Evolutionary conservation across 73 alveolate species (phyloP), one percentile per base, ranked within the genome.

Genomic region (Diophrys appendiculata): DNA sequence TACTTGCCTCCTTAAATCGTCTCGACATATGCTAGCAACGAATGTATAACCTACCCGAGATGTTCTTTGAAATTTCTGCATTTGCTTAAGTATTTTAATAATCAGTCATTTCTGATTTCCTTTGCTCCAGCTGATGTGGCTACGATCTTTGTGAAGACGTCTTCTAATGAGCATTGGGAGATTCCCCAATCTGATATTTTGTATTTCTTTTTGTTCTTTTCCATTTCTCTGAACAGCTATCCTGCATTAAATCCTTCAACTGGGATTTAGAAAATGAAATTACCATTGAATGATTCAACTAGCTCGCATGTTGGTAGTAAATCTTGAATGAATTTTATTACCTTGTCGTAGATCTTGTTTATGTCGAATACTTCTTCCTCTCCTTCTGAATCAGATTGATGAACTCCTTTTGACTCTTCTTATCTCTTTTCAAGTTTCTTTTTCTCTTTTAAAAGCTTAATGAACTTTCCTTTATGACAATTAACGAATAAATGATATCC

Each of bases 401-500:
- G 60, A 43, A 43, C 18, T 5, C 18, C 60, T 43, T 43, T 43
- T 5, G n/a, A n/a, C 8, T 32, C 68, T 80, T 23, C 72, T 11
- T 13, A 31, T 73, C 25, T 69, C 68, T 82, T 73, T 31, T 52
- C 68, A 29, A 82, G 76, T 52, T 29, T 69, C 69, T 26, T 75
- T 32, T 26, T 5, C 65, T 30, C 30, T 33, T 53, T 43, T 43
- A 43, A 43, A 18, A 43, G 60, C 18, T 43, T 43, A 43, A 43
- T 5, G 60, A 43, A 43, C 60, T 43, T 70, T 70, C 68, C 81
- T 33, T 60, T 81, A 72, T 81, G 89, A 68, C 86, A 82, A 18
- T 75, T 82, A 73, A 82, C 68, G 34, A 74, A 82, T 11, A 82
- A 70, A 74, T 81, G 84, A 52, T 87, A 80, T 30, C 94, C 94